Conservation (phyloP, 176 grass and related monocot genomes). For the Hyparrhenia diplandra region DNA sequence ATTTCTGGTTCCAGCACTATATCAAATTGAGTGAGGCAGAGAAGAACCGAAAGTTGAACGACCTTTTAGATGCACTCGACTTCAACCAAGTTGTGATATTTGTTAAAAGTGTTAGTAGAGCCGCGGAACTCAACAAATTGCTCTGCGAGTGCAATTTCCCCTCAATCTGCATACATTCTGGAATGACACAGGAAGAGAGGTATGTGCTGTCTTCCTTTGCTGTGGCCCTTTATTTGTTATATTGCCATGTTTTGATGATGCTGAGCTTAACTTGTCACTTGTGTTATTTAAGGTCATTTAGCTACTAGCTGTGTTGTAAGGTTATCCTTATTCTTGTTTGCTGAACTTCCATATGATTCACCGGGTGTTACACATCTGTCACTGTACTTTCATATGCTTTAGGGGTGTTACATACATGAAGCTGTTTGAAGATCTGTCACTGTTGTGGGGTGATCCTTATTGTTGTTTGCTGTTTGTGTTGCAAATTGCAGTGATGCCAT, state of each 20-base stretch:
- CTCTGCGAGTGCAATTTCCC: constrained; percentile 96
- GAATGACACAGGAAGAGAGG: constrained; percentile 96
- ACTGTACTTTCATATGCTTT: neutral
- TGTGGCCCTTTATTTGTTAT: neutral
- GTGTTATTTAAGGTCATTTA: neutral
- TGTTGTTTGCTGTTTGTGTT: neutral
- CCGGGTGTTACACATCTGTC: neutral
- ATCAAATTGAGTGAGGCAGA: constrained; percentile 90
- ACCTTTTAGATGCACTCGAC: constrained; percentile 94
- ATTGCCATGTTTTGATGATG: neutral
- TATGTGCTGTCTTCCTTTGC: constrained; percentile 2
- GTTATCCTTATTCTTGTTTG: neutral
- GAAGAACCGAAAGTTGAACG: constrained; percentile 96
- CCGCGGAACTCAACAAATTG: constrained; percentile 93
- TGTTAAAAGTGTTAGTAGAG: constrained; percentile 87
- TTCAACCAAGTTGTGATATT: constrained; percentile 99
- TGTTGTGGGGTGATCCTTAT: no score
- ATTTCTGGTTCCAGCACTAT: constrained; percentile 61
- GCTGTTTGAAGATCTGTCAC: no score
- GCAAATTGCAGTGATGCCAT: neutral
- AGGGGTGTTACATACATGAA: neutral
- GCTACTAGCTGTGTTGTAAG: neutral
- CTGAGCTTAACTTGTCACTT: neutral
- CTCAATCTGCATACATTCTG: constrained; percentile 98
- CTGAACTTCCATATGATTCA: neutral